These are phyloP conservation scores for Westerdykella aurantiaca DNA, from an alignment of 2,329 filamentous ascomycete species.

Conservation along the genomic window DNA sequence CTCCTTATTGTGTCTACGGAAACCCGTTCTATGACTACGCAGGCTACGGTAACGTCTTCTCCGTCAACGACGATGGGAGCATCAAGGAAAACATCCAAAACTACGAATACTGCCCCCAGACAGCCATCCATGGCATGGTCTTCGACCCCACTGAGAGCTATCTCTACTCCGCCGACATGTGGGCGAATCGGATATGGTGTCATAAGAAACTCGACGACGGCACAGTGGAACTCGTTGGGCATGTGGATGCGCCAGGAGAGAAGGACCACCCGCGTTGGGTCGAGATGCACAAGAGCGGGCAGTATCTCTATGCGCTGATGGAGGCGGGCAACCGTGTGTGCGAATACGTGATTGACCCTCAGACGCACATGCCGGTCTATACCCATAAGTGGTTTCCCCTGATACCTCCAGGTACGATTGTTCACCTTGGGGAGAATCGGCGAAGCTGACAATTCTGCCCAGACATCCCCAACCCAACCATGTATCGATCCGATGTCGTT, in stretches of 20 bases:
- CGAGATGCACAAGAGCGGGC: conserved; percentile 70
- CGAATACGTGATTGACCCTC: conserved; percentile 72
- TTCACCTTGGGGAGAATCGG: neutral
- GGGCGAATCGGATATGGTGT: conserved; percentile 76
- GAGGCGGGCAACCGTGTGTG: conserved; percentile 80
- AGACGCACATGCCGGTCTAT: conserved; percentile 69
- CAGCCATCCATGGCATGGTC: conserved; percentile 76
- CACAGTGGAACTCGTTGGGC: conserved; percentile 63
- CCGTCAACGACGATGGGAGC: conserved; percentile 51
- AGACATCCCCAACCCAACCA: conserved; percentile 48
- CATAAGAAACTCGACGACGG: conserved; percentile 65
- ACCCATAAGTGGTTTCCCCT: conserved; percentile 71
- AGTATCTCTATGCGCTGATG: conserved; percentile 81
- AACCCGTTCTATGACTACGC: conserved; percentile 88
- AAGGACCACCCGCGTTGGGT: conserved; percentile 85
- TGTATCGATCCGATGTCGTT: conserved; percentile 84
- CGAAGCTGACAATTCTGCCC: neutral
- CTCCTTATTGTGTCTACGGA: conserved; percentile 78
- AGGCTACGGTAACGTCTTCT: conserved; percentile 73
- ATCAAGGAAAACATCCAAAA: conserved; percentile 63
- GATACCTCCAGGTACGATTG: conserved; percentile 66
- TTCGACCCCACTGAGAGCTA: conserved; percentile 69
- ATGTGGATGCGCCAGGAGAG: conserved; percentile 62
- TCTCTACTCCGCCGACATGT: conserved; percentile 73
- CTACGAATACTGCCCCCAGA: conserved; percentile 63